A percentile compares a stretch with the other conserved stretches of the same genome.
Evolutionary conservation across 192 early-diverging fungal species (phyloP).

Genomic region (Umbelopsis isabellina): DNA sequence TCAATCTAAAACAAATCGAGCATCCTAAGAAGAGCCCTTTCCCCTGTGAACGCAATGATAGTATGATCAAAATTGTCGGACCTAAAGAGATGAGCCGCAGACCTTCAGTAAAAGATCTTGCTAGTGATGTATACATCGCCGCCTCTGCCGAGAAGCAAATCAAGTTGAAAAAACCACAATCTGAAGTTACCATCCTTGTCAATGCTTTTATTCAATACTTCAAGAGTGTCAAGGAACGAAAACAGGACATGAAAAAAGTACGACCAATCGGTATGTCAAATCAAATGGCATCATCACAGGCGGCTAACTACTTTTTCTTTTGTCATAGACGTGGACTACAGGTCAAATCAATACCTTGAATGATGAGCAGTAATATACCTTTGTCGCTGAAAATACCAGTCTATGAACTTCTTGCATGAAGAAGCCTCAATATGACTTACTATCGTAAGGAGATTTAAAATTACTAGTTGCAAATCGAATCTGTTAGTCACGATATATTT

Average conservation of each 20-base stretch:
- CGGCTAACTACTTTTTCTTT: neutral
- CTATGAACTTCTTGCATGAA: no score
- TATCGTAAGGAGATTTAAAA: no score
- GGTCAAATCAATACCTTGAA: neutral
- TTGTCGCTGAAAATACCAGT: neutral
- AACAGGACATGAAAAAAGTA: slow-evolving; percentile 2
- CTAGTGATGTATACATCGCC: slow-evolving; percentile 4
- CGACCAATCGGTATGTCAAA: neutral
- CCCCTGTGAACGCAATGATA: neutral
- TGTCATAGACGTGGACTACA: slow-evolving; percentile 4
- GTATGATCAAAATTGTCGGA: slow-evolving; percentile 13
- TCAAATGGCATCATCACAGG: neutral
- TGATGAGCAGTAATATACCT: neutral
- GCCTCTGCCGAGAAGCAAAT: slow-evolving; percentile 2
- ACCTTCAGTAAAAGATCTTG: slow-evolving; percentile 8
- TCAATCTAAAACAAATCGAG: slow-evolving; percentile 7
- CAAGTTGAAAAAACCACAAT: slow-evolving; percentile 3
- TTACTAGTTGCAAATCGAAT: no score
- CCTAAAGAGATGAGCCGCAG: slow-evolving; percentile 9
- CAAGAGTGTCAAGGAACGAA: slow-evolving; percentile 7
- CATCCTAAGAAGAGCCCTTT: slow-evolving; percentile 12
- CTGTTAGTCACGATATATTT: no score
- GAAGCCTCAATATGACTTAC: no score
- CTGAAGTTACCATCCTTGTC: slow-evolving; percentile 7
- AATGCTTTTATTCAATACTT: slow-evolving; percentile 1